Evolutionary conservation across 192 early-diverging fungal genomes (phyloP).

Genomic region (Neocallimastix lanati): DNA sequence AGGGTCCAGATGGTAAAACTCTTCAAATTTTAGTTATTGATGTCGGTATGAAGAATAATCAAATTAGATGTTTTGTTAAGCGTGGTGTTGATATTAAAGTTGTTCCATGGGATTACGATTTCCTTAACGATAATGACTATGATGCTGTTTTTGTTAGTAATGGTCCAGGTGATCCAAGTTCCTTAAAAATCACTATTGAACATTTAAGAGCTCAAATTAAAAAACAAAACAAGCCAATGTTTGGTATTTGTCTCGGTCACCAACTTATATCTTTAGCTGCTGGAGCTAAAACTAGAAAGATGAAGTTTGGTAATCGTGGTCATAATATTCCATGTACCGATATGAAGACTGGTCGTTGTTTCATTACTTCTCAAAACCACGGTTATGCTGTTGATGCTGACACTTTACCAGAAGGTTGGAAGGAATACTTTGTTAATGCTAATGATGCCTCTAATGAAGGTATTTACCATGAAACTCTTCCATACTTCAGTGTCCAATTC

Average conservation of each 20-base stretch:
- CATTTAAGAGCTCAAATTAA: constrained; percentile 48
- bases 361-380: constrained; percentile 98
- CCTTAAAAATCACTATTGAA: constrained; percentile 55
- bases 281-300: constrained; percentile 81
- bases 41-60: constrained; percentile 98
- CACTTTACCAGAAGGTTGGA: constrained; percentile 51
- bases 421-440: constrained; percentile 91
- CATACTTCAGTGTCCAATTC: constrained; percentile 97
- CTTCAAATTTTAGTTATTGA: constrained; percentile 83
- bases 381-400: constrained; percentile 82
- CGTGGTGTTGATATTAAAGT: constrained; percentile 84
- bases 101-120: constrained; percentile 95
- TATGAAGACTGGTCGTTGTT: constrained; percentile 85
- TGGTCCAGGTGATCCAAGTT: constrained; percentile 92
- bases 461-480: constrained; percentile 73
- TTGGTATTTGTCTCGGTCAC: constrained; percentile 99
- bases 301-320: constrained; percentile 97
- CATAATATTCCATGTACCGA: constrained; percentile 99
- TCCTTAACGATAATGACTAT: constrained; percentile 50
- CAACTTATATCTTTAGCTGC: constrained; percentile 86
- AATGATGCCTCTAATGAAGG: constrained; percentile 99
- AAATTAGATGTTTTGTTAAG: constrained; percentile 92
- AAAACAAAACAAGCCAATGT: constrained; percentile 67
- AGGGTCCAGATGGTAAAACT: constrained; percentile 38
- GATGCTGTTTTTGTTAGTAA: constrained; percentile 83